Conservation (phyloP, 2,329 filamentous ascomycete genomes). For the Scolecobasidium constrictum region DNA sequence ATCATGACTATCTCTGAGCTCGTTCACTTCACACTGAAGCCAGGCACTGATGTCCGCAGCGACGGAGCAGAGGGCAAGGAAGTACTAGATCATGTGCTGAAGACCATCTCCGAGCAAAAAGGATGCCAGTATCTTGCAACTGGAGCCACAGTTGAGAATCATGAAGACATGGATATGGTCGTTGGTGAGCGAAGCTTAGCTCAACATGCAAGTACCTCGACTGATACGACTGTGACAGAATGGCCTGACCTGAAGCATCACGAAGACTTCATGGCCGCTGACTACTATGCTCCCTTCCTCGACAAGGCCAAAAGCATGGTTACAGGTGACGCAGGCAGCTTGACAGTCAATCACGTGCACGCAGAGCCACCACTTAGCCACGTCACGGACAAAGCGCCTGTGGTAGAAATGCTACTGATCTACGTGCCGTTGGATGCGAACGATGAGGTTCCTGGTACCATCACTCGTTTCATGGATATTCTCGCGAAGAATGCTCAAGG, state of each 20-base stretch:
- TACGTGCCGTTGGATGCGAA: slow-evolving; percentile 28
- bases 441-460: slow-evolving; percentile 19
- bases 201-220: not conserved
- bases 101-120: slow-evolving; percentile 23
- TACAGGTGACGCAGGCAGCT: slow-evolving; percentile 12
- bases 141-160: slow-evolving; percentile 29
- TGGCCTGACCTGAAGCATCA: slow-evolving; percentile 32
- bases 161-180: slow-evolving; percentile 24
- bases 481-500: slow-evolving; percentile 21
- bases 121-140: slow-evolving; percentile 26
- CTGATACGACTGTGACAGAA: slow-evolving; percentile 19
- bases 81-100: slow-evolving; percentile 21
- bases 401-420: slow-evolving; percentile 38
- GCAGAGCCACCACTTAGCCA: slow-evolving; percentile 16
- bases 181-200: slow-evolving; percentile 24
- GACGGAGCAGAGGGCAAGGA: slow-evolving; percentile 16
- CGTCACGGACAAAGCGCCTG: slow-evolving; percentile 27
- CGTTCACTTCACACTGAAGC: slow-evolving; percentile 9
- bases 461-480: slow-evolving; percentile 27
- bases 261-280: slow-evolving; percentile 26
- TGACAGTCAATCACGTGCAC: slow-evolving; percentile 23
- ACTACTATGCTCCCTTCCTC: slow-evolving; percentile 28
- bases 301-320: slow-evolving; percentile 20
- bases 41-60: slow-evolving; percentile 21
- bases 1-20: no score